A percentile compares a stretch with the other conserved stretches of the same genome.
phyloP scores from a whole-genome alignment of 164 flowering plant species.

The Buxus sempervirens region DNA sequence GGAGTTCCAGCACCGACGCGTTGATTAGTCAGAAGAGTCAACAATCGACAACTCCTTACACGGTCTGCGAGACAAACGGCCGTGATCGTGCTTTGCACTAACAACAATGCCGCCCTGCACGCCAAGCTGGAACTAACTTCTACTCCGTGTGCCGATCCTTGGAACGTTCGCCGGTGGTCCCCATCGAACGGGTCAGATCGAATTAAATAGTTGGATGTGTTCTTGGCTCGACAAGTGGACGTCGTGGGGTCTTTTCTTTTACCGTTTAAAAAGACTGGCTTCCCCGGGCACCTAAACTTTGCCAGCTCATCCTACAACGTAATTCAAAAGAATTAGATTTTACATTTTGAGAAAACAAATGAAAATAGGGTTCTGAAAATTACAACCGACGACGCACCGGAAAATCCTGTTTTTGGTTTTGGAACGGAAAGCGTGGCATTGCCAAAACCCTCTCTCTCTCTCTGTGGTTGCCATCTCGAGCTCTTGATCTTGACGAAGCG shows the following conservation, averaged over 20 bases:
- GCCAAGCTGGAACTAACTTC: background rate
- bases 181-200: no score
- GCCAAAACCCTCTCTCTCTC: background rate
- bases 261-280: background rate
- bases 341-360: background rate
- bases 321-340: background rate
- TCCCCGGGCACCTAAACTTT: background rate
- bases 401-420: background rate
- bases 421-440: background rate
- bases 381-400: constrained; percentile 1
- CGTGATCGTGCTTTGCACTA: background rate
- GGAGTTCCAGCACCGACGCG: no score
- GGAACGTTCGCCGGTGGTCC: no score
- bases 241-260: no score
- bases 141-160: no score
- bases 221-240: no score
- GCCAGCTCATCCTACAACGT: background rate
- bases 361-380: background rate
- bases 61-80: no score
- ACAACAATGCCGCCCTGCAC: no score
- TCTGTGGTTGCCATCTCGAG: background rate
- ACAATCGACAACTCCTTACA: no score
- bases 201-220: no score
- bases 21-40: no score
- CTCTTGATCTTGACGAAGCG: background rate